Evolutionary conservation across 352 stramenopile species (phyloP).

Genomic region (Pilasporangium apinafurcum): DNA sequence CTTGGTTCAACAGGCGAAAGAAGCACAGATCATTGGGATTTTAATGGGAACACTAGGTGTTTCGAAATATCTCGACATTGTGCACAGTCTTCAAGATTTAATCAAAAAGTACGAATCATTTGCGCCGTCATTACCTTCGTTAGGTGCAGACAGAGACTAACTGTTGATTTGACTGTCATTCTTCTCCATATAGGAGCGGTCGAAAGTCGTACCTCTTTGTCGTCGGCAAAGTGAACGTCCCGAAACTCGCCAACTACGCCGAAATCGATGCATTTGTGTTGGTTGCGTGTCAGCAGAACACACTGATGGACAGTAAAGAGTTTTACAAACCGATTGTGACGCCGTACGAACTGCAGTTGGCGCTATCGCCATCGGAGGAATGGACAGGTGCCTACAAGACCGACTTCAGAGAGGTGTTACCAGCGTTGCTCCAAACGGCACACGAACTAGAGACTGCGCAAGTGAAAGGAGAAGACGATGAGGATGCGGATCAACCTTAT

Average conservation of each 20-base stretch:
- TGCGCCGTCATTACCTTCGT: background rate
- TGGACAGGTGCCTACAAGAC: slow-evolving; percentile 88
- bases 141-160: background rate
- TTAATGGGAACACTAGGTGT: slow-evolving; percentile 94
- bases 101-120: slow-evolving; percentile 72
- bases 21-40: slow-evolving; percentile 94
- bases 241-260: slow-evolving; percentile 97
- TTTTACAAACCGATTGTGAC: slow-evolving; percentile 93
- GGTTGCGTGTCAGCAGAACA: slow-evolving; percentile 94
- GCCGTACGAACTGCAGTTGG: slow-evolving; percentile 93
- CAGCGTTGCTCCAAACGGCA: slow-evolving; percentile 33
- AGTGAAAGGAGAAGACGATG: slow-evolving; percentile 10
- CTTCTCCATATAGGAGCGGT: slow-evolving; percentile 55
- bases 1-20: slow-evolving; percentile 90
- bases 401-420: slow-evolving; percentile 77
- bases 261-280: slow-evolving; percentile 97
- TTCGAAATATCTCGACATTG: slow-evolving; percentile 88
- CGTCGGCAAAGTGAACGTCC: slow-evolving; percentile 96
- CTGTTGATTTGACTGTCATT: background rate
- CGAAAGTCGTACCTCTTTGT: slow-evolving; percentile 96
- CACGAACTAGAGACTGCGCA: slow-evolving; percentile 21
- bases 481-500: slow-evolving; percentile 60
- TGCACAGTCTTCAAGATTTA: slow-evolving; percentile 81
- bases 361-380: slow-evolving; percentile 75
- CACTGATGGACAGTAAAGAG: slow-evolving; percentile 90